These are phyloP conservation scores for Sonneratia caseolaris DNA, from an alignment of 345 rosid genomes.

Conservation along the genomic window DNA sequence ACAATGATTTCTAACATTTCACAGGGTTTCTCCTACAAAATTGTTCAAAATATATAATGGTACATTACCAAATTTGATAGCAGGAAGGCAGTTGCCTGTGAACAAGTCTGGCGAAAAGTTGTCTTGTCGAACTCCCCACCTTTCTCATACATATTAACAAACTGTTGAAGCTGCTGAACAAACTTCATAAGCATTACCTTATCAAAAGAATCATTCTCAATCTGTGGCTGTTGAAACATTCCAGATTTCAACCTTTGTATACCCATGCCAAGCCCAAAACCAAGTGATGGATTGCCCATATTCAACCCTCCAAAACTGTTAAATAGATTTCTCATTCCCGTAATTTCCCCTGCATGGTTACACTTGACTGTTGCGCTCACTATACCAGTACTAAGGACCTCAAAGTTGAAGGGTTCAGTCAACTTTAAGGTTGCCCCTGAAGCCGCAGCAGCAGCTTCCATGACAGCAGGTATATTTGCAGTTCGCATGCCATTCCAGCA, in stretches of 20 bases:
- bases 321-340: constrained; percentile 96
- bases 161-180: constrained; percentile 86
- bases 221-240: constrained; percentile 58
- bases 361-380: constrained; percentile 96
- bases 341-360: constrained; percentile 97
- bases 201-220: constrained; percentile 79
- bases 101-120: constrained; percentile 81
- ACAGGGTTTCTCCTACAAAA: constrained; percentile 6
- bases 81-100: constrained; percentile 91
- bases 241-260: constrained; percentile 86
- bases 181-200: constrained; percentile 77
- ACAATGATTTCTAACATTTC: neutral
- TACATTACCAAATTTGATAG: constrained; percentile 78
- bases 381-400: constrained; percentile 89
- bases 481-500: constrained; percentile 77
- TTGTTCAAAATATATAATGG: neutral
- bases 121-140: constrained; percentile 88
- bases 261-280: constrained; percentile 30
- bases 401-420: constrained; percentile 82
- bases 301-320: constrained; percentile 95
- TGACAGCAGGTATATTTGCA: constrained; percentile 95
- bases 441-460: constrained; percentile 99
- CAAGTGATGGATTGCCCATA: constrained; percentile 36
- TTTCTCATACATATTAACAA: constrained; percentile 77
- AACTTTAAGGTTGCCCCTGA: constrained; percentile 86